These are phyloP conservation scores for Spiraea crenata DNA, from an alignment of 331 rosid species.

Conservation along the genomic window DNA sequence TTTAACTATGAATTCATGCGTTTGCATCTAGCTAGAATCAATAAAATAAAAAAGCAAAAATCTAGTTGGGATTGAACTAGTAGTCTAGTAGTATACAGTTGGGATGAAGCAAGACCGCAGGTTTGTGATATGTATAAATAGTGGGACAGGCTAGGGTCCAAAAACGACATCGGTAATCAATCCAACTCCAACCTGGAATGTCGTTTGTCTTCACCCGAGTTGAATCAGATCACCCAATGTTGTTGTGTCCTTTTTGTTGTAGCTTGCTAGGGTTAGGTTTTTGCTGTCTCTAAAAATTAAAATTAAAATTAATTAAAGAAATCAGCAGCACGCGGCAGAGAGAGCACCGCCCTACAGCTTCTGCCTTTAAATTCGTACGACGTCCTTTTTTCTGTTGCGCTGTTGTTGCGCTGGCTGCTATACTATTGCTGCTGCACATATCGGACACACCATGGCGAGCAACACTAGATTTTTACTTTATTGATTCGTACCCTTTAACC, in stretches of 20 bases:
- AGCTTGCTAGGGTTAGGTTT: background rate
- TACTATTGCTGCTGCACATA: conserved; percentile 5
- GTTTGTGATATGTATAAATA: no score
- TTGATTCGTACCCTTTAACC: conserved; percentile 45
- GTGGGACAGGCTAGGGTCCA: background rate
- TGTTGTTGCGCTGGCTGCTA: background rate
- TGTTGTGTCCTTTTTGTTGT: background rate
- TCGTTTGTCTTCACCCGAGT: background rate
- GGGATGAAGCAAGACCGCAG: no score
- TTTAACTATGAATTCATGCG: no score
- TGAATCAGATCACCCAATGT: background rate
- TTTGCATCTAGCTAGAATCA: no score
- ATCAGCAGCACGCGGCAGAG: conserved; percentile 2
- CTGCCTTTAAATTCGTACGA: conserved; percentile 11
- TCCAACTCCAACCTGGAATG: background rate
- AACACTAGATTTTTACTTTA: conserved; percentile 47
- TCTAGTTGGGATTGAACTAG: no score
- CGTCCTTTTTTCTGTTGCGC: background rate
- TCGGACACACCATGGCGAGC: conserved; percentile 8
- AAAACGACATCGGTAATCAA: background rate
- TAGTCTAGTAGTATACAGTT: no score
- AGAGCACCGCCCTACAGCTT: conserved; percentile 14
- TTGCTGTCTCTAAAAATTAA: background rate
- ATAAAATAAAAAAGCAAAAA: no score
- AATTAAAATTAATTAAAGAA: background rate